phyloP scores from a whole-genome alignment of 257 asterid species.

The Nicotiana paniculata region DNA sequence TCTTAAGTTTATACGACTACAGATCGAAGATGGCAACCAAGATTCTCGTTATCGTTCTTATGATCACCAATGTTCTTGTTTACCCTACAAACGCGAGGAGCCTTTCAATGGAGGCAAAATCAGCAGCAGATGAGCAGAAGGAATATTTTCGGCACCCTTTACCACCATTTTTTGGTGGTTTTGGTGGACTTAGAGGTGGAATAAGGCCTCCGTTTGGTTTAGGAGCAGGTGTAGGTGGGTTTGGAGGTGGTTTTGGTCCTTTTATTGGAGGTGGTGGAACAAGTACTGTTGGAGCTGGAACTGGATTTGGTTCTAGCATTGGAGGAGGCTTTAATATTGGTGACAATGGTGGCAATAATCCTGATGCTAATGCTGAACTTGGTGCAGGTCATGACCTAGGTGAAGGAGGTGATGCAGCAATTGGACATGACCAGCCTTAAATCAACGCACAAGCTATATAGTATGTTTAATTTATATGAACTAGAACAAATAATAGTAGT shows the following conservation, averaged over 20 bases:
- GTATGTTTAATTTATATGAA: neutral
- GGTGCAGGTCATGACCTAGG: neutral
- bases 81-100: slow-evolving; percentile 3
- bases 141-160: slow-evolving; percentile 25
- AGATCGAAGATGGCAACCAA: slow-evolving; percentile 15
- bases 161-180: slow-evolving; percentile 8
- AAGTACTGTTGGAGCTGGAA: neutral
- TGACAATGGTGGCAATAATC: neutral
- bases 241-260: slow-evolving; percentile 11
- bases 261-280: neutral
- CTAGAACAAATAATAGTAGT: neutral
- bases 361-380: neutral
- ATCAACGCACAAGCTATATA: neutral
- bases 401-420: neutral
- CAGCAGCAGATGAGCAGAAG: slow-evolving; percentile 8
- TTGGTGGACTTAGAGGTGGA: slow-evolving; percentile 14
- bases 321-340: neutral
- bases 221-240: slow-evolving; percentile 11
- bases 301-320: neutral
- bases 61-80: slow-evolving; percentile 8
- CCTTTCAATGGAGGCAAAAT: neutral
- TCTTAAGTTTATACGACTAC: too few relatives aligned
- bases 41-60: slow-evolving; percentile 5
- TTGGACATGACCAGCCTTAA: neutral
- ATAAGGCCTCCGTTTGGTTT: slow-evolving; percentile 5